Conservation (phyloP, 176 grass and related monocot genomes). For the Musa troglodytarum region DNA sequence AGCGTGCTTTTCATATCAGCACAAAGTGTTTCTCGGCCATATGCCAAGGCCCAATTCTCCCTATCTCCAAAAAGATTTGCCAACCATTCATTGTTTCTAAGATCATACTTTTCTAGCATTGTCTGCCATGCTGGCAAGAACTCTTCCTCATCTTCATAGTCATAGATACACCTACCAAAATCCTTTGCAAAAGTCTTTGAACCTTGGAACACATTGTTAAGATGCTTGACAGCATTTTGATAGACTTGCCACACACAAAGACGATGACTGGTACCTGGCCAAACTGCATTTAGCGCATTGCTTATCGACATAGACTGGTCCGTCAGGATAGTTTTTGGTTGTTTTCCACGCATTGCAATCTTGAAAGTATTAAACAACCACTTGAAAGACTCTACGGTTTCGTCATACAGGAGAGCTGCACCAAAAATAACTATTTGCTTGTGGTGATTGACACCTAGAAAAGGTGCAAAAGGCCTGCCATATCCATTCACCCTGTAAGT, state of each 20-base stretch:
- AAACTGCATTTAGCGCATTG: slow-evolving; percentile 19
- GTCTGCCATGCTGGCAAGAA: slow-evolving; percentile 18
- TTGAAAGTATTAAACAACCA: slow-evolving; percentile 40
- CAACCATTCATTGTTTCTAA: slow-evolving; percentile 30
- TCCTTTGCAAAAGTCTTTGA: slow-evolving; percentile 29
- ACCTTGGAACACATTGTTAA: slow-evolving; percentile 21
- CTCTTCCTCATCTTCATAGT: slow-evolving; percentile 26
- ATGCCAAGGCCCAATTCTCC: slow-evolving; percentile 25
- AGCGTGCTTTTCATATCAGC: slow-evolving; percentile 26
- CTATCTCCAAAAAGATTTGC: slow-evolving; percentile 23
- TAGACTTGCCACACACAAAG: slow-evolving; percentile 27
- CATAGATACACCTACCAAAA: slow-evolving; percentile 25
- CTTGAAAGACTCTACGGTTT: slow-evolving; percentile 28
- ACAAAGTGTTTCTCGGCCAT: slow-evolving; percentile 21
- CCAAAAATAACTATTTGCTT: slow-evolving; percentile 28
- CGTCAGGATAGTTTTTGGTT: slow-evolving; percentile 28
- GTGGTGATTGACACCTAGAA: slow-evolving; percentile 32
- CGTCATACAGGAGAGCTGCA: slow-evolving; percentile 17
- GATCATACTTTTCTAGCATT: slow-evolving; percentile 21
- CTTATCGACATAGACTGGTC: slow-evolving; percentile 15
- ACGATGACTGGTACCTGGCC: slow-evolving; percentile 17
- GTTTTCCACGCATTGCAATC: slow-evolving; percentile 25
- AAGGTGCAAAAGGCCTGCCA: slow-evolving; percentile 24
- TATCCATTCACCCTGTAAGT: slow-evolving; percentile 30
- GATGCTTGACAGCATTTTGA: slow-evolving; percentile 22